Evolutionary conservation across 495 filamentous ascomycete species (phyloP), one percentile per base, ranked within the genome.

Genomic region (Penicillium simplicissimum): DNA sequence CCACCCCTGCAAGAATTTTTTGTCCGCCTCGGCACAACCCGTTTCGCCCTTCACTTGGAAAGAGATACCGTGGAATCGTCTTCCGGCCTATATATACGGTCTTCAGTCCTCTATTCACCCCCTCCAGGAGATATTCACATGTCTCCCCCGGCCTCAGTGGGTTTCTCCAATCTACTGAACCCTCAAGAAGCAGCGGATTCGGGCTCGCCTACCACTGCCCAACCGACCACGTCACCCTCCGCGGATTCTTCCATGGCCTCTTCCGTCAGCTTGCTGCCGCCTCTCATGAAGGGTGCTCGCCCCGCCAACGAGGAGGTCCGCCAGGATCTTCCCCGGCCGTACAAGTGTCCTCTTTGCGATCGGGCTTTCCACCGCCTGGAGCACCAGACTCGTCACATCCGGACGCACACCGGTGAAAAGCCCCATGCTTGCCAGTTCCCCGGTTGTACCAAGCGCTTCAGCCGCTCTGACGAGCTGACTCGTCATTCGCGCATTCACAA

Each of bases 361-460:
- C 97, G 97, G 82, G 95, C 95, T 35, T 98, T 98, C 81, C 95
- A 98, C 83, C 91, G 95, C 61, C 83, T 98, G 52, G 95, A 98
- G 79, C 95, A 98, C 73, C 95, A 98, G 80, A 98, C 95, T 31
- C 85, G 95, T 63, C 95, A 98, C 74, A 98, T 98, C 70, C 86
- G 95, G 65, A 98, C 96, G 8, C 95, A 98, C 74, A 98, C 95
- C 2, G 96, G 95, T 60, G 95, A 98, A 80, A 98, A 98, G 81
- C 95, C 95, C 17, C 95, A 98, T 69, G 93, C 88, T 42, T 98
- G 95, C 84, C 86, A 89, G 67, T 97, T 91, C 69, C 91, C 91
- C 4, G 94, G 93, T 55, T 98, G 95, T 85, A 95, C 91, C 53
- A 98, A 98, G 78, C 90, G 93, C 59, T 98, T 98, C 84, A 96